Evolutionary conservation across 192 early-diverging fungal genomes (phyloP).

Genomic region (Gigaspora rosea): DNA sequence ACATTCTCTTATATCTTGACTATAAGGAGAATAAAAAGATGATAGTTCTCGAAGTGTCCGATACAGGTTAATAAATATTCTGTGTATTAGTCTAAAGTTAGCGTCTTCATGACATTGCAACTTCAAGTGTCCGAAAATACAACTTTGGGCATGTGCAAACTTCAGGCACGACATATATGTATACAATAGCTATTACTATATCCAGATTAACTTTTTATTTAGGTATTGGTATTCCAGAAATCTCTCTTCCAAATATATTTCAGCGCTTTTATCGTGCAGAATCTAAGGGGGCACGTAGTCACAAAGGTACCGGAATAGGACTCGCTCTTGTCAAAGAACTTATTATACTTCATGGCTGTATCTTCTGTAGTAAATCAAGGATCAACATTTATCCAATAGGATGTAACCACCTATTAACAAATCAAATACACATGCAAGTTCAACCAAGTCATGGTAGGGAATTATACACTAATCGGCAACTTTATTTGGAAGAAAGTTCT

Average conservation of each 20-base stretch:
- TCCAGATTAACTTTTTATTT: too few species aligned
- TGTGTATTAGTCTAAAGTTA: too few species aligned
- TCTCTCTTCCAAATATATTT: conserved; percentile 50
- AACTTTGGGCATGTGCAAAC: too few species aligned
- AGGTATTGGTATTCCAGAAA: conserved; percentile 54
- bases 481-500: conserved; percentile 35
- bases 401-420: conserved; percentile 43
- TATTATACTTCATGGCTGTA: conserved; percentile 51
- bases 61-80: conserved; percentile 17
- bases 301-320: conserved; percentile 65
- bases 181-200: too few species aligned
- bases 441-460: too few species aligned
- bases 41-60: conserved; percentile 39
- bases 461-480: conserved; percentile 34
- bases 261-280: conserved; percentile 63
- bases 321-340: conserved; percentile 46
- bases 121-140: too few species aligned
- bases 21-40: conserved; percentile 41
- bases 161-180: too few species aligned
- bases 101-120: too few species aligned
- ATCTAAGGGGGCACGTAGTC: conserved; percentile 50
- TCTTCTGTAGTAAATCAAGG: conserved; percentile 47
- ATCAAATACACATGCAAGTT: conserved; percentile 30
- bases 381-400: conserved; percentile 55
- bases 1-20: conserved; percentile 49